A percentile compares a stretch with the other conserved stretches of the same genome.
Conservation (phyloP, 2,329 filamentous ascomycete species). For the Thelonectria rubi region DNA sequence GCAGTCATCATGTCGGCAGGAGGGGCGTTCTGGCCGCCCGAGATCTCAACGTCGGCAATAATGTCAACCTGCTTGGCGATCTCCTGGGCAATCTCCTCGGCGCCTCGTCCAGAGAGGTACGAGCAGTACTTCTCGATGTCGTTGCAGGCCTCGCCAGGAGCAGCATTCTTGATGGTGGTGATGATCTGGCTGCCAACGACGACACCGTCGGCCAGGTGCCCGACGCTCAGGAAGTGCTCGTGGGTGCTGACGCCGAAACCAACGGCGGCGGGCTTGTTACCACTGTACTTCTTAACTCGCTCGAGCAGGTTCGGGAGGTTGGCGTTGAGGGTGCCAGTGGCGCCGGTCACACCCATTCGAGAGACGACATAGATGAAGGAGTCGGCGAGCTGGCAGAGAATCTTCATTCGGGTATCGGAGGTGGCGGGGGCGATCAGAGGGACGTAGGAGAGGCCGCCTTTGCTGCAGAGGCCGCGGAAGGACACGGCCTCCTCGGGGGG, state of each 20-base stretch:
- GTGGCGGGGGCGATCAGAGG: conserved; percentile 96
- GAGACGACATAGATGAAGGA: conserved; percentile 99
- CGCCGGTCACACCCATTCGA: conserved; percentile 95
- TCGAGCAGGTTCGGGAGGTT: conserved; percentile 83
- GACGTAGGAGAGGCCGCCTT: conserved; percentile 88
- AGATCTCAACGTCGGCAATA: conserved; percentile 61
- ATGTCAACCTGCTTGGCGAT: conserved; percentile 73
- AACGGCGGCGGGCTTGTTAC: conserved; percentile 88
- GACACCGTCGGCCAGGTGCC: conserved; percentile 87
- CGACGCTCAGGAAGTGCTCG: conserved; percentile 90
- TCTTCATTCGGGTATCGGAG: conserved; percentile 90
- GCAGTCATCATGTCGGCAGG: conserved; percentile 66
- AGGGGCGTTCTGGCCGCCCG: conserved; percentile 54
- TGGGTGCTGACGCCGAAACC: conserved; percentile 96
- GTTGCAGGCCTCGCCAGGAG: conserved; percentile 57
- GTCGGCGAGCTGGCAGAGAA: conserved; percentile 95
- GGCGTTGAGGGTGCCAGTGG: conserved; percentile 81
- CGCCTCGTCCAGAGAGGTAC: conserved; percentile 64
- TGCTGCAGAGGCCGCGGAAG: conserved; percentile 86
- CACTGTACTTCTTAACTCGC: conserved; percentile 91
- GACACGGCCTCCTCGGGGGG: conserved; percentile 95
- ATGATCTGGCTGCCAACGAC: conserved; percentile 98
- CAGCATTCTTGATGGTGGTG: conserved; percentile 67
- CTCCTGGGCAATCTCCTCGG: conserved; percentile 64
- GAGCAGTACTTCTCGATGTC: conserved; percentile 89